Percentiles rank a stretch among this genome's conserved stretches.
These are phyloP conservation scores for Hyparrhenia diplandra DNA, from an alignment of 176 grass and related monocot species.

Conservation along the genomic window DNA sequence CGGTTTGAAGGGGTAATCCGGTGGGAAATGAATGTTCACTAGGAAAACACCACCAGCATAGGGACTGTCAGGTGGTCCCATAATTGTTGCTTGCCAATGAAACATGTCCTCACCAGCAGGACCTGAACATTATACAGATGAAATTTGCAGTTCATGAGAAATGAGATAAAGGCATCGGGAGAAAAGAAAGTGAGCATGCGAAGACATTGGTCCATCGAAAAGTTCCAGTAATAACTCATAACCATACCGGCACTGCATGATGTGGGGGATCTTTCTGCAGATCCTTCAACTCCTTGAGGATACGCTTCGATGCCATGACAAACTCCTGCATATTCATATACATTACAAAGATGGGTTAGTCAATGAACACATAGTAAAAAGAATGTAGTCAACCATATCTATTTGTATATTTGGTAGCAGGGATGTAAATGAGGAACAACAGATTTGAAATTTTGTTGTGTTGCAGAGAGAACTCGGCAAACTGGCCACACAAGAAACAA, in stretches of 20 bases:
- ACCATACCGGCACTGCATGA: conserved; percentile 52
- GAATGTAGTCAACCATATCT: background rate
- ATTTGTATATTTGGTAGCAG: background rate
- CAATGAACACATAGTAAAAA: background rate
- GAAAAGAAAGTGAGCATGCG: background rate
- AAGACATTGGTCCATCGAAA: background rate
- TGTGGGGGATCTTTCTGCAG: conserved; percentile 68
- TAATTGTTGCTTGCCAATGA: conserved; percentile 60
- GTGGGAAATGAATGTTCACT: conserved; percentile 60
- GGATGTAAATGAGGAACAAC: background rate
- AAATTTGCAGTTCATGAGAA: conserved; percentile 26
- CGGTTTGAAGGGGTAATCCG: conserved; percentile 58
- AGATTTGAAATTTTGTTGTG: background rate
- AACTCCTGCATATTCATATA: conserved; percentile 17
- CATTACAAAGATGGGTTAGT: background rate
- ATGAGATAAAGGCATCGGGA: background rate
- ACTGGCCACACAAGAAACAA: background rate
- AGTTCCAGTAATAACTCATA: background rate
- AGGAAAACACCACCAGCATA: conserved; percentile 58
- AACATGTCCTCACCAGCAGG: conserved; percentile 69
- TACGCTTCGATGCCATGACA: conserved; percentile 54
- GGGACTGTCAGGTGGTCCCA: conserved; percentile 58
- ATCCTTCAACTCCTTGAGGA: conserved; percentile 59
- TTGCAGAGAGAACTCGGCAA: background rate
- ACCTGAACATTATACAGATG: conserved; percentile 26